A percentile compares a stretch with the other conserved stretches of the same genome.
These are phyloP conservation scores for Hanseniaspora valbyensis DNA, from an alignment of 805 yeast species.

Conservation along the genomic window DNA sequence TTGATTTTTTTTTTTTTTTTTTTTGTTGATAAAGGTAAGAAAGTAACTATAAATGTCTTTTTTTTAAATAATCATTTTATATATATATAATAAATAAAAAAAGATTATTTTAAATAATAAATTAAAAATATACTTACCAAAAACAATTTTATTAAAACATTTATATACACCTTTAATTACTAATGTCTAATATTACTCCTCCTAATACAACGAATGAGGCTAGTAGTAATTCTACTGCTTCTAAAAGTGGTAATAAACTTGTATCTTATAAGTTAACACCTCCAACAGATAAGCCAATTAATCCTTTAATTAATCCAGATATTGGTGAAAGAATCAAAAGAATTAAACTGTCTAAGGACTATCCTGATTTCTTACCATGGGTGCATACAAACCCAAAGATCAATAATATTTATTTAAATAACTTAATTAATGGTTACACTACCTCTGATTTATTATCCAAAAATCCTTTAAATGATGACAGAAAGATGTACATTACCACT, in stretches of 20 bases:
- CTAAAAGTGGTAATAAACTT: not conserved
- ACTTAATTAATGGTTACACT: conserved; percentile 11
- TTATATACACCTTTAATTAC: no score
- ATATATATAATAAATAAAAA: no score
- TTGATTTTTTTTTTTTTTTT: no score
- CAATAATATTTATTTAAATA: conserved; percentile 7
- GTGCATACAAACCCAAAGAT: conserved; percentile 10
- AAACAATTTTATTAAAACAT: no score
- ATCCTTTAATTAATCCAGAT: not conserved
- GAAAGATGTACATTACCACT: conserved; percentile 9
- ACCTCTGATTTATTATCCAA: conserved; percentile 11
- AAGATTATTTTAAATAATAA: no score
- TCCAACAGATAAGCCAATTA: not conserved
- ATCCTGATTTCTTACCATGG: conserved; percentile 13
- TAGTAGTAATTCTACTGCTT: not conserved
- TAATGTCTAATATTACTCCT: not conserved
- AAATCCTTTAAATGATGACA: conserved; percentile 11
- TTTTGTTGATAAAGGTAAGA: no score
- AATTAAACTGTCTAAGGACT: conserved; percentile 2
- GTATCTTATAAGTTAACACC: conserved; percentile 5
- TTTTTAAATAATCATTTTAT: no score
- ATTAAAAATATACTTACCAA: no score
- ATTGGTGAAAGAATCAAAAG: not conserved
- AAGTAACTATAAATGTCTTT: no score
- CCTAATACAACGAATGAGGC: not conserved